Evolutionary conservation across 306 rosid genomes (phyloP).

Genomic region (Hippophae tibetana): DNA sequence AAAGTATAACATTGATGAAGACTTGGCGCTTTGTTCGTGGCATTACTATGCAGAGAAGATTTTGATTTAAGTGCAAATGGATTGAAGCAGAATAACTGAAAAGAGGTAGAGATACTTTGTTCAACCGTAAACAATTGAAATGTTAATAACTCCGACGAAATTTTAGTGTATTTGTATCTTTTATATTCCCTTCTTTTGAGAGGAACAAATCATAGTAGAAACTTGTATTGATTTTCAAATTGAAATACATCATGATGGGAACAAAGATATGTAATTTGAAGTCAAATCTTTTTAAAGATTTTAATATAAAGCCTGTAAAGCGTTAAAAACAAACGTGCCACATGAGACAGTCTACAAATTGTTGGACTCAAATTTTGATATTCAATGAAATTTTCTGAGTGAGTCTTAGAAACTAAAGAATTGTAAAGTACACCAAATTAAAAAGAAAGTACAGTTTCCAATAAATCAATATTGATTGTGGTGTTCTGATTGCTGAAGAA

Average conservation of each 20-base stretch:
- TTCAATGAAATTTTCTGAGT: slow-evolving; percentile 52
- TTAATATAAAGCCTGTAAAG: background rate
- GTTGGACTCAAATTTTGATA: slow-evolving; percentile 35
- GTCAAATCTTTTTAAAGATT: too few species aligned
- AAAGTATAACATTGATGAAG: slow-evolving; percentile 61
- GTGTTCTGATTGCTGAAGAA: slow-evolving; percentile 50
- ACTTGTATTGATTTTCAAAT: background rate
- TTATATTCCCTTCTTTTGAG: slow-evolving; percentile 22
- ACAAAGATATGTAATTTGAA: too few species aligned
- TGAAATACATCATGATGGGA: background rate
- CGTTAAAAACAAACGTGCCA: background rate
- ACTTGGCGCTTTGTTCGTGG: slow-evolving; percentile 68
- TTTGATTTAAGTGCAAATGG: slow-evolving; percentile 29
- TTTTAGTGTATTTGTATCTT: background rate
- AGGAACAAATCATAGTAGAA: background rate
- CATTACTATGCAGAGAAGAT: slow-evolving; percentile 65
- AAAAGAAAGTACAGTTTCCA: slow-evolving; percentile 41
- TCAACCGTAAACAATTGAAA: background rate
- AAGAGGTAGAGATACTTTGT: background rate
- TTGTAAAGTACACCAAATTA: slow-evolving; percentile 36
- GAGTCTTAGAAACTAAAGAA: slow-evolving; percentile 51
- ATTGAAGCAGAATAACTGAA: slow-evolving; percentile 15
- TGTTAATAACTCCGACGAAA: background rate
- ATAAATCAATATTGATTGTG: slow-evolving; percentile 49
- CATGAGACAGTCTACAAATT: background rate